Percentiles rank a stretch among this genome's conserved stretches.
These are phyloP conservation scores for Byssoonygena ceratinophila DNA, from an alignment of 2,329 filamentous ascomycete genomes.

Conservation along the genomic window DNA sequence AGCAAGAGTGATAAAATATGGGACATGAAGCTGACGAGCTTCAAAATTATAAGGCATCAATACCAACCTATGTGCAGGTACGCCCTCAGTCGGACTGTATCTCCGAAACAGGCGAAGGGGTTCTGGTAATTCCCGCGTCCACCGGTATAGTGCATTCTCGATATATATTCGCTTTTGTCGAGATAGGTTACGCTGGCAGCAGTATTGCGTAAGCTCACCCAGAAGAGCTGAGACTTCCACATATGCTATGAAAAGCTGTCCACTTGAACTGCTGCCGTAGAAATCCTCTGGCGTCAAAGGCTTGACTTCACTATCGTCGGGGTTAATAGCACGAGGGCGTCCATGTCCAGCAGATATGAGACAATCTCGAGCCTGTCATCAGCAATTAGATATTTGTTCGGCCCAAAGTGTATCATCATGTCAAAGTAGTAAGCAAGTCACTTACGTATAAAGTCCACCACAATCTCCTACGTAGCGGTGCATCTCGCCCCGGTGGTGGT, in stretches of 20 bases:
- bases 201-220: constrained; percentile 23
- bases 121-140: constrained; percentile 29
- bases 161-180: constrained; percentile 20
- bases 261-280: constrained; percentile 21
- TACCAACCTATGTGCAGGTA: constrained; percentile 11
- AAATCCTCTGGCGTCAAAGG: constrained; percentile 31
- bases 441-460: constrained; percentile 38
- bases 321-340: constrained; percentile 31
- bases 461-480: constrained; percentile 30
- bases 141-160: constrained; percentile 26
- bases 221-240: constrained; percentile 34
- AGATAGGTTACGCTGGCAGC: constrained; percentile 22
- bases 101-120: constrained; percentile 21
- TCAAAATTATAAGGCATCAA: constrained; percentile 29
- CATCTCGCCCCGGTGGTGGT: constrained; percentile 27
- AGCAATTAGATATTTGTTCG: background rate
- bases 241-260: constrained; percentile 32
- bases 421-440: constrained; percentile 1
- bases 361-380: constrained; percentile 28
- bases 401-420: background rate
- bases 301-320: constrained; percentile 32
- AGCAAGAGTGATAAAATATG: constrained; percentile 33
- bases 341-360: constrained; percentile 37
- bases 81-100: constrained; percentile 10
- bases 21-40: constrained; percentile 30